Conservation (phyloP, 805 yeast species). For the Starmerella sp. region DNA sequence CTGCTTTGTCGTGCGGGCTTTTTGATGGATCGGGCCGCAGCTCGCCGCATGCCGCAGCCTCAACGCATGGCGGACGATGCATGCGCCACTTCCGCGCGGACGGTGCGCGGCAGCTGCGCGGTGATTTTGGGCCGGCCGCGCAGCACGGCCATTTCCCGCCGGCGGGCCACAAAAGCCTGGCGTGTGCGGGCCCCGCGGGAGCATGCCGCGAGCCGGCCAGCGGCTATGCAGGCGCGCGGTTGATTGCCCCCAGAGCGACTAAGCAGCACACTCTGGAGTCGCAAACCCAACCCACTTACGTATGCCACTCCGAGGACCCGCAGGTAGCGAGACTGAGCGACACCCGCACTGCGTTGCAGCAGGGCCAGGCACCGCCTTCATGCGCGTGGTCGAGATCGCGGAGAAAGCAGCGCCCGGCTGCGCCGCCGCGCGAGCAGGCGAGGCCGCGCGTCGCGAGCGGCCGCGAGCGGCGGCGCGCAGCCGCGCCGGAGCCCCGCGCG, state of each 20-base stretch:
- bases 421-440: no score
- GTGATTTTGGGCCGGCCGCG: no score
- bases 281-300: neutral
- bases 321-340: slow-evolving; percentile 1
- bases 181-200: no score
- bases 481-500: no score
- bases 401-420: neutral
- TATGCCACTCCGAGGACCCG: neutral
- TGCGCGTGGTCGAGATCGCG: neutral
- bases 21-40: slow-evolving; percentile 1
- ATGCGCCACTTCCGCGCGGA: neutral
- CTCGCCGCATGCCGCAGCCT: slow-evolving; percentile 6
- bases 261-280: neutral
- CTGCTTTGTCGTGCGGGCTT: slow-evolving; percentile 3
- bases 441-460: no score
- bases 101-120: neutral
- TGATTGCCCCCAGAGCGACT: neutral
- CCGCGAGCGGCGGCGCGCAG: no score
- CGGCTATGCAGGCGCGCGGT: neutral
- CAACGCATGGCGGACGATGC: slow-evolving; percentile 1
- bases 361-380: slow-evolving; percentile 4
- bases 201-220: neutral
- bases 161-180: no score
- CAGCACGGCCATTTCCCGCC: no score
- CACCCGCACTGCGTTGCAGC: slow-evolving; percentile 1